A percentile compares a stretch with the other conserved stretches of the same genome.
Conservation (phyloP, 768 basidiomycete genomes). For the Ramaria rubella region DNA sequence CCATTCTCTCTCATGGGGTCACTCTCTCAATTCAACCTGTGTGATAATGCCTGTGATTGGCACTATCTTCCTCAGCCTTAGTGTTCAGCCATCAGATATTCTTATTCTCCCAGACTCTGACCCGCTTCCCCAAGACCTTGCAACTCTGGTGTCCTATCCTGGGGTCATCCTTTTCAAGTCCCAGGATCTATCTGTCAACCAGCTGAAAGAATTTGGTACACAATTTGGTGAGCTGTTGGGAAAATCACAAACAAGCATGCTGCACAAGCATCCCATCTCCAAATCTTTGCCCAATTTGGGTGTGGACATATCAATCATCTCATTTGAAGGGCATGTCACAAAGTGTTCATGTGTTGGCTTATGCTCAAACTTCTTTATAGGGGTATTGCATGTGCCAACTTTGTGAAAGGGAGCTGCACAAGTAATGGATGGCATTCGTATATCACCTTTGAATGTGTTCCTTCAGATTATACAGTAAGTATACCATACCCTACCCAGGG, state of each 20-base stretch:
- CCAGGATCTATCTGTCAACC: too few species aligned
- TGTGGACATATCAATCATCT: slow-evolving; percentile 48
- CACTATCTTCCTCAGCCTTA: slow-evolving; percentile 39
- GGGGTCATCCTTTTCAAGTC: too few species aligned
- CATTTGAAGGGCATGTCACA: too few species aligned
- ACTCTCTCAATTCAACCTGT: slow-evolving; percentile 28
- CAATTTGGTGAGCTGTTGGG: slow-evolving; percentile 44
- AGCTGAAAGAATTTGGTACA: too few species aligned
- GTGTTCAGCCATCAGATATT: too few species aligned
- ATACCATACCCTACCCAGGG: slow-evolving; percentile 42
- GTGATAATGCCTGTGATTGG: slow-evolving; percentile 51
- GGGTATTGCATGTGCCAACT: slow-evolving; percentile 34
- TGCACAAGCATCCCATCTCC: slow-evolving; percentile 43
- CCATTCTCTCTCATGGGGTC: slow-evolving; percentile 29
- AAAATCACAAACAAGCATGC: slow-evolving; percentile 36
- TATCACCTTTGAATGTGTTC: slow-evolving; percentile 55
- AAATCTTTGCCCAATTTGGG: too few species aligned
- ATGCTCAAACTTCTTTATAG: slow-evolving; percentile 21
- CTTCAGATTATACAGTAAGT: too few species aligned
- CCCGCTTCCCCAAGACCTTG: slow-evolving; percentile 39
- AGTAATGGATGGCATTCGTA: slow-evolving; percentile 45
- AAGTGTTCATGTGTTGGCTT: slow-evolving; percentile 29
- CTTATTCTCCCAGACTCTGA: slow-evolving; percentile 42
- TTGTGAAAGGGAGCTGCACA: slow-evolving; percentile 28
- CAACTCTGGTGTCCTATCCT: too few species aligned